phyloP scores from a whole-genome alignment of 2,329 filamentous ascomycete genomes.

The Scedosporium dehoogii region DNA sequence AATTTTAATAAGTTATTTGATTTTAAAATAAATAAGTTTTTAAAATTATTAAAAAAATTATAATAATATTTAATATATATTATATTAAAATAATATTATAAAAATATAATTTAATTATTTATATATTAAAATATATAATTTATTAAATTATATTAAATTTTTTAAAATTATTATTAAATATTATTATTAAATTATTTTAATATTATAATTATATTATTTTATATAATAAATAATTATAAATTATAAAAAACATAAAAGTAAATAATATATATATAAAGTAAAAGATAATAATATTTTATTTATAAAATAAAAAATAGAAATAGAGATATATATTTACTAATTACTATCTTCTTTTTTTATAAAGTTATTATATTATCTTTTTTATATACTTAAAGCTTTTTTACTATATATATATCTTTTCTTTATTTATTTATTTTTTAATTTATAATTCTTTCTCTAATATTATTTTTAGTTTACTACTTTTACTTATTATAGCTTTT shows the following conservation, averaged over 20 bases:
- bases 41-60: not conserved
- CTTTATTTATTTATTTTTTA: too few species aligned
- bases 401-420: too few species aligned
- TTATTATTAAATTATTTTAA: not conserved
- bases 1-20: constrained; percentile 3
- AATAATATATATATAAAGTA: constrained; percentile 1
- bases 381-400: too few species aligned
- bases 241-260: not conserved
- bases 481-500: not conserved
- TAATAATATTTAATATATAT: not conserved
- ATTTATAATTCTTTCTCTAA: not conserved
- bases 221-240: constrained; percentile 5
- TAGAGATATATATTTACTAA: too few species aligned
- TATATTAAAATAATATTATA: not conserved
- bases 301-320: too few species aligned
- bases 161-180: constrained; percentile 1
- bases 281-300: constrained; percentile 3
- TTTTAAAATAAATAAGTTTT: not conserved
- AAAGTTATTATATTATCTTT: constrained; percentile 1
- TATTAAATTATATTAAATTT: not conserved
- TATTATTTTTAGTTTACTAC: not conserved
- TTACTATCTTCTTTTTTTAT: too few species aligned
- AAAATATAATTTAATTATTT: not conserved
- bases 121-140: not conserved
- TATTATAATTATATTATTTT: not conserved